Evolutionary conservation across 805 yeast genomes (phyloP).

Genomic region (Saturnispora serradocipensis): DNA sequence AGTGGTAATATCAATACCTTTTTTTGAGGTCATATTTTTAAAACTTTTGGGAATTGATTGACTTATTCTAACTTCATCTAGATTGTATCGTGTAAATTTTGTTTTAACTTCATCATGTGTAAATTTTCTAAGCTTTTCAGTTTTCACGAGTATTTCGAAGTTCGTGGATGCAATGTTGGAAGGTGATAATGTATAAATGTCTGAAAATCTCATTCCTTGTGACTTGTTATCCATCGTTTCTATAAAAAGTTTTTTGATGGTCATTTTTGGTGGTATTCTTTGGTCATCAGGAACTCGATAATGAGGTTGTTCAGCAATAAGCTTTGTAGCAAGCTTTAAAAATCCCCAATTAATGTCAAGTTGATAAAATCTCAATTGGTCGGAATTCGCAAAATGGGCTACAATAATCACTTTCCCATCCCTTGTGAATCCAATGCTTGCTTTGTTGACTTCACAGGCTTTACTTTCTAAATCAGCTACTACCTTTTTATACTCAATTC

Average conservation of each 20-base stretch:
- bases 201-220: constrained; percentile 11
- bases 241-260: constrained; percentile 25
- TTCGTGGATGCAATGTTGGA: constrained; percentile 32
- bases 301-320: constrained; percentile 38
- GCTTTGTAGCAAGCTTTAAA: constrained; percentile 37
- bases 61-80: constrained; percentile 13
- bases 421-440: constrained; percentile 45
- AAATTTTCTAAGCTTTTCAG: constrained; percentile 23
- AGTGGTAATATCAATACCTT: constrained; percentile 10
- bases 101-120: constrained; percentile 13
- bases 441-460: constrained; percentile 20
- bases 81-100: constrained; percentile 19
- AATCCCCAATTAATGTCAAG: constrained; percentile 50
- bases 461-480: constrained; percentile 23
- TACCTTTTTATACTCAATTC: constrained; percentile 44
- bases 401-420: constrained; percentile 39
- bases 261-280: constrained; percentile 34
- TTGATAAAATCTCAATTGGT: constrained; percentile 33
- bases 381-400: constrained; percentile 30
- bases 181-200: constrained; percentile 39
- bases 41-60: constrained; percentile 20
- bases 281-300: constrained; percentile 40
- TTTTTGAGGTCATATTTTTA: constrained; percentile 17
- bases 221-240: constrained; percentile 16
- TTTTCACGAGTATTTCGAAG: constrained; percentile 38